phyloP scores from a whole-genome alignment of 2,329 filamentous ascomycete species.

The Sporothrix variecibatus region DNA sequence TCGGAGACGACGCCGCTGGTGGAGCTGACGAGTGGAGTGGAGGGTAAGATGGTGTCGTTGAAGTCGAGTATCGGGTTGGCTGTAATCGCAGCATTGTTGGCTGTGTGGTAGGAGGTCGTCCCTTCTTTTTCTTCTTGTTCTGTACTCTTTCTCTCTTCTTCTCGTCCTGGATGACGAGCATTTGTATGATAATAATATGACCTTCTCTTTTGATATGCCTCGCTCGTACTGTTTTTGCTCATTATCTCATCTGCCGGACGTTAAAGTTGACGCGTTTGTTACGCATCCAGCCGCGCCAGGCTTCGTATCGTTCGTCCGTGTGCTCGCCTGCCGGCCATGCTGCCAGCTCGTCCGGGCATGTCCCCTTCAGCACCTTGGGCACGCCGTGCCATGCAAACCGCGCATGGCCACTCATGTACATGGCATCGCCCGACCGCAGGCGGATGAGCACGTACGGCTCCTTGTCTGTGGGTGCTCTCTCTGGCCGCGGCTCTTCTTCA shows the following conservation, averaged over 20 bases:
- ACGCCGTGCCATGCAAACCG: slow-evolving; percentile 96
- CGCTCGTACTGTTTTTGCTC: not conserved
- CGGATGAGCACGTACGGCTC: slow-evolving; percentile 62
- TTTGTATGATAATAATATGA: not conserved
- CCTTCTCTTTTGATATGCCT: not conserved
- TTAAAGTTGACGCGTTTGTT: slow-evolving; percentile 90
- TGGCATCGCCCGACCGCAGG: slow-evolving; percentile 80
- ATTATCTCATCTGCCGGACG: slow-evolving; percentile 80
- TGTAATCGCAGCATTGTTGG: not conserved
- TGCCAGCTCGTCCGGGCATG: slow-evolving; percentile 73
- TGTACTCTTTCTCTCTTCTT: not conserved
- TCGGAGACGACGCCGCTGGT: not conserved
- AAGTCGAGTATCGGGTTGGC: not conserved
- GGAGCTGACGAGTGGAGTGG: not conserved
- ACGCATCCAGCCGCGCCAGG: slow-evolving; percentile 85
- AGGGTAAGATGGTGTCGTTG: not conserved
- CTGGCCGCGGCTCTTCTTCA: not conserved
- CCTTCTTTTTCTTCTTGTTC: not conserved
- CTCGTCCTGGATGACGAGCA: not conserved
- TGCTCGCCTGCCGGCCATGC: slow-evolving; percentile 66
- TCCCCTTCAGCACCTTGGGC: slow-evolving; percentile 77
- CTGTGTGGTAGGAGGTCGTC: not conserved
- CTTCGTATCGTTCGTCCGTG: slow-evolving; percentile 55
- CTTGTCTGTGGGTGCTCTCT: not conserved
- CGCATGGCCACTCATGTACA: slow-evolving; percentile 82